Evolutionary conservation across 176 grass and related monocot species (phyloP), one percentile per base, ranked within the genome.

Genomic region (Musa itinerans): DNA sequence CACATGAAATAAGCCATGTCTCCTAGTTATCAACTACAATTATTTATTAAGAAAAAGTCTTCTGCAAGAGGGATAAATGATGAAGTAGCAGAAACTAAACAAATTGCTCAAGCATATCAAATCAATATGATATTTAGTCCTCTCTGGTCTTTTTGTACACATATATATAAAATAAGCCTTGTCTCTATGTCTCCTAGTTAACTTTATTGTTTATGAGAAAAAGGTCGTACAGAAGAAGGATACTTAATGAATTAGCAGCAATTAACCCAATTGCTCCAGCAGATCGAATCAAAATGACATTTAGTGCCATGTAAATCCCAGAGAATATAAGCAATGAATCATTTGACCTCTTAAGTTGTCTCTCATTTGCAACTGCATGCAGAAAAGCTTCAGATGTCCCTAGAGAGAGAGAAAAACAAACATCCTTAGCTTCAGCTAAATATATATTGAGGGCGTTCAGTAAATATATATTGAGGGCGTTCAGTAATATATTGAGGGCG

Each of bases 371-470:
- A 76, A 98, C 90, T 73, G 90, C 85, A 87, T 98, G 95, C 70
- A 98, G 74, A 83, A 98, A 98, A 71, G 95, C 86, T 85, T 98
- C 95, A 29, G 88, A 91, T 16, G 95, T 98, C 59, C 95, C 95
- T 99, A 81, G 64, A 83, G 81, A 65, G 50, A 78, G 19, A 48
- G 50, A 65, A 77, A 57, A 70, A 74, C 25, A 63, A 43, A 0
- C 34, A 43, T 43, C 34, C 34, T 65, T 22, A 74, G 51, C 75
- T 25, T 15, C 71, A 74, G 71, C 51, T 19, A 74, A 56, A 74
- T 54, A 26, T 0, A 24, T 8, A 53, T 14, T 53, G 1, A 16
- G 55, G 11, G 13, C 2, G 0, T 16, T 6, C 11, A 61, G 8
- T n/a, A 17, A 20, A 61, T 54, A 26, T 0, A 24, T 8, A 53